These are phyloP conservation scores for Scheffersomyces parashehatae DNA, from an alignment of 1,139 yeast genomes.

Conservation along the genomic window DNA sequence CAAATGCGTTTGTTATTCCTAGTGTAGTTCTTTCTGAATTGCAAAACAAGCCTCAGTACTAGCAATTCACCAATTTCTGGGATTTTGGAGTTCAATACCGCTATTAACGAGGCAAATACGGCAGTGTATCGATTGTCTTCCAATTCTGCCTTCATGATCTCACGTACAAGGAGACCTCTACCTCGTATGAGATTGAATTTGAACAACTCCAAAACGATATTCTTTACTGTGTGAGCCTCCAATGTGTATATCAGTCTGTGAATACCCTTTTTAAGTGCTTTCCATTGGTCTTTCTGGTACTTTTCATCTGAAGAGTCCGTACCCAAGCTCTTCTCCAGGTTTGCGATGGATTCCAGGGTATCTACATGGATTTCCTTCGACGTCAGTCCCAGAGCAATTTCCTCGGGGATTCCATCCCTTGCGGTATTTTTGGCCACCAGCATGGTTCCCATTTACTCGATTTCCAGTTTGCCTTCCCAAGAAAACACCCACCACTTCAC, in stretches of 20 bases:
- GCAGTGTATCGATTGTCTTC: constrained; percentile 40
- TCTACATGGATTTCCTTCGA: no score
- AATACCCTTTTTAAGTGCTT: constrained; percentile 46
- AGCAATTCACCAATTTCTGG: constrained; percentile 70
- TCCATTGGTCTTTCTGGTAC: constrained; percentile 59
- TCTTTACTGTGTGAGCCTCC: constrained; percentile 48
- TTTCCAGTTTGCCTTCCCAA: no score
- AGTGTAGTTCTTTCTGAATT: constrained; percentile 58
- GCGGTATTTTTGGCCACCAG: no score
- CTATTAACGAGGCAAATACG: constrained; percentile 58
- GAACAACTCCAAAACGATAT: constrained; percentile 51
- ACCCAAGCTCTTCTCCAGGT: neutral
- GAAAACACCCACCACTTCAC: no score
- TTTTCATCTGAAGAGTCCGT: constrained; percentile 21
- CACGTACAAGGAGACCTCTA: constrained; percentile 57
- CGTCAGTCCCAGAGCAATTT: no score
- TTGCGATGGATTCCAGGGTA: no score
- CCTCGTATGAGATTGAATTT: constrained; percentile 58
- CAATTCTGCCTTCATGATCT: constrained; percentile 58
- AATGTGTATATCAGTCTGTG: constrained; percentile 49
- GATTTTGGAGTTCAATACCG: constrained; percentile 64
- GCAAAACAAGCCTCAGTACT: constrained; percentile 54
- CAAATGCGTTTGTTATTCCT: constrained; percentile 48
- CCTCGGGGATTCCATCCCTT: no score
- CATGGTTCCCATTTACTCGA: no score